Base-by-base conservation (phyloP, 805 yeast species). In the Nadsonia fulvescens region DNA sequence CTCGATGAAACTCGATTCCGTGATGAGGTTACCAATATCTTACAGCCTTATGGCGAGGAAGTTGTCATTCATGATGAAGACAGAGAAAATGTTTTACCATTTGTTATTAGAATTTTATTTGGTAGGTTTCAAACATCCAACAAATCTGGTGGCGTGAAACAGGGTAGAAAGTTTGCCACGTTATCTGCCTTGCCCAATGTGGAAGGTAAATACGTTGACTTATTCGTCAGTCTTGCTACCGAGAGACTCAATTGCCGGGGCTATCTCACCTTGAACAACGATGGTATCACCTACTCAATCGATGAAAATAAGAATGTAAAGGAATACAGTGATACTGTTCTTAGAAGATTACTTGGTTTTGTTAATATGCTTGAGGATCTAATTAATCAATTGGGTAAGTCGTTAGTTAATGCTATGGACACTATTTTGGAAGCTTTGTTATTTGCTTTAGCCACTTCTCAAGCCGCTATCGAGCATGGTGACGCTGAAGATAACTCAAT, bases 1-100 rank as follows among this genome's bases (percentile, higher is more conserved):
- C 53, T 86, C 10, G 94, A 86, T 45, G 92, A 81, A 33, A 65
- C 77, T 2, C 54, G 73, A 10, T 83, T 81, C 54, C 66, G 81
- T 32, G 98, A 89, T 49, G 95, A 83, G 48, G 53, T 83, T 15
- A 56, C 76, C 12, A 63, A 61, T 10, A 61, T 89, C 20, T 51
- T 78, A 11, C 58, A 63, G 11, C 58, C 56, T 19, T 54, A 61
- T 12, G 67, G 61, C 4, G 61, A 68, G 6, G 56, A 51, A 3
- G 51, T 50, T 10, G 38, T 32, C 6, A 58, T 82, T 28, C 79
- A 75, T 34, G 58, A 55, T 5, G 56, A 55, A 3, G 95, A 89
- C 43, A 53, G 61, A 9, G 53, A 46, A 2, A 46, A 34, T 2
- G 59, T 86, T 3, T 65, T 81, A 64, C 89, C 91, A 1, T 41